Evolutionary conservation across 306 rosid species (phyloP).

Genomic region (Phaseolus lunatus): DNA sequence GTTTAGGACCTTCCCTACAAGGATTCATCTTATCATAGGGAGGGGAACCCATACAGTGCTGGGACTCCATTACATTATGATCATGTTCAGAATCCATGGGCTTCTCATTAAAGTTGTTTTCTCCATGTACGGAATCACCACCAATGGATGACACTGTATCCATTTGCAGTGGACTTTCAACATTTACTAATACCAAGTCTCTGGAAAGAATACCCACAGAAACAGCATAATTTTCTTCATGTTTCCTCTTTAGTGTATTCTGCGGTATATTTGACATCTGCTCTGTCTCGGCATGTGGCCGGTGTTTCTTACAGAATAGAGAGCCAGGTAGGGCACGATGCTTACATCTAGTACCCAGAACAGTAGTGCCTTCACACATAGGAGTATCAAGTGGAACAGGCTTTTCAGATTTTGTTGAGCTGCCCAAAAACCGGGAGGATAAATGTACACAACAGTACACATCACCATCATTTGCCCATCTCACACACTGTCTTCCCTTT

Average conservation of each 20-base stretch:
- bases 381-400: slow-evolving; percentile 70
- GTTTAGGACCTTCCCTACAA: slow-evolving; percentile 82
- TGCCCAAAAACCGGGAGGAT: slow-evolving; percentile 83
- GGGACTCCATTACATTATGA: slow-evolving; percentile 50
- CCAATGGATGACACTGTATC: slow-evolving; percentile 59
- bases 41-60: slow-evolving; percentile 77
- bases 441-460: slow-evolving; percentile 97
- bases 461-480: slow-evolving; percentile 99
- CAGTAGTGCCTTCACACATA: slow-evolving; percentile 97
- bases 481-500: slow-evolving; percentile 98
- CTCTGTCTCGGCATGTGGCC: slow-evolving; percentile 67
- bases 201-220: slow-evolving; percentile 57
- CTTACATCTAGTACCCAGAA: slow-evolving; percentile 94
- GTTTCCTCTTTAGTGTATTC: slow-evolving; percentile 68
- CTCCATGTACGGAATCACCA: slow-evolving; percentile 51
- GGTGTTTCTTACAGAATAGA: slow-evolving; percentile 90
- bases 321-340: slow-evolving; percentile 84
- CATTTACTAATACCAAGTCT: slow-evolving; percentile 63
- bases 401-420: slow-evolving; percentile 66
- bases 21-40: slow-evolving; percentile 63
- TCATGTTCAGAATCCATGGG: slow-evolving; percentile 54
- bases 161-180: slow-evolving; percentile 66
- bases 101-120: slow-evolving; percentile 54
- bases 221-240: slow-evolving; percentile 58
- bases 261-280: slow-evolving; percentile 51